phyloP scores from a whole-genome alignment of 1,284 basidiomycete genomes.

The Ganoderma sinense region DNA sequence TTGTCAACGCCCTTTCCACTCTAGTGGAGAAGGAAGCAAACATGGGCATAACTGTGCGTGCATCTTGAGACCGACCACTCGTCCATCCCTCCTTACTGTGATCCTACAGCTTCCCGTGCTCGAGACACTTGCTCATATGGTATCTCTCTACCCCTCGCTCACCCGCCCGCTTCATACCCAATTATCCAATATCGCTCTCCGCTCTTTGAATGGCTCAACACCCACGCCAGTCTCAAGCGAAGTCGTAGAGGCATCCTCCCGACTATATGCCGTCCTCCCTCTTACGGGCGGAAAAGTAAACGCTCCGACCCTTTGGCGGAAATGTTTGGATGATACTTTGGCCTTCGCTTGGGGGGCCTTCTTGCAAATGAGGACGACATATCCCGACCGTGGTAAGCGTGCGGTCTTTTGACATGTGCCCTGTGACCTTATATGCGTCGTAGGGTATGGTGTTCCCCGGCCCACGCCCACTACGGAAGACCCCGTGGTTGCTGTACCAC shows the following conservation, averaged over 20 bases:
- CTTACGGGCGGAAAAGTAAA: constrained; percentile 81
- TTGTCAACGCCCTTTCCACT: constrained; percentile 61
- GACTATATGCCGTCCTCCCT: constrained; percentile 67
- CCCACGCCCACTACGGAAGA: constrained; percentile 39
- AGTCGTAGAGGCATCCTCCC: constrained; percentile 58
- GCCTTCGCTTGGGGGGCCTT: constrained; percentile 69
- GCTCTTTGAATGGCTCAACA: constrained; percentile 61
- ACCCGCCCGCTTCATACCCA: constrained; percentile 60
- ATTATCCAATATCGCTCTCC: constrained; percentile 60
- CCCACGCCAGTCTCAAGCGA: constrained; percentile 47
- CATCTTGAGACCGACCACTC: background rate
- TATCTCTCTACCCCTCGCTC: constrained; percentile 70
- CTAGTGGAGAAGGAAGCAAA: constrained; percentile 61
- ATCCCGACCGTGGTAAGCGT: constrained; percentile 44
- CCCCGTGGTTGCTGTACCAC: constrained; percentile 52
- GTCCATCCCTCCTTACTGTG: background rate
- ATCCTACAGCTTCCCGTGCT: constrained; percentile 56
- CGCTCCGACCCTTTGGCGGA: constrained; percentile 74
- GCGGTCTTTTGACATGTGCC: background rate
- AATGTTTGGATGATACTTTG: constrained; percentile 72
- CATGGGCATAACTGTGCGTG: constrained; percentile 58
- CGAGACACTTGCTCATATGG: constrained; percentile 59
- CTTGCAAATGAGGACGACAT: constrained; percentile 64
- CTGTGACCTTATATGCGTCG: background rate
- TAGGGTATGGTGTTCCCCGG: constrained; percentile 13